Conservation (phyloP, 1,284 basidiomycete species). For the Mrakiaceae sp. region DNA sequence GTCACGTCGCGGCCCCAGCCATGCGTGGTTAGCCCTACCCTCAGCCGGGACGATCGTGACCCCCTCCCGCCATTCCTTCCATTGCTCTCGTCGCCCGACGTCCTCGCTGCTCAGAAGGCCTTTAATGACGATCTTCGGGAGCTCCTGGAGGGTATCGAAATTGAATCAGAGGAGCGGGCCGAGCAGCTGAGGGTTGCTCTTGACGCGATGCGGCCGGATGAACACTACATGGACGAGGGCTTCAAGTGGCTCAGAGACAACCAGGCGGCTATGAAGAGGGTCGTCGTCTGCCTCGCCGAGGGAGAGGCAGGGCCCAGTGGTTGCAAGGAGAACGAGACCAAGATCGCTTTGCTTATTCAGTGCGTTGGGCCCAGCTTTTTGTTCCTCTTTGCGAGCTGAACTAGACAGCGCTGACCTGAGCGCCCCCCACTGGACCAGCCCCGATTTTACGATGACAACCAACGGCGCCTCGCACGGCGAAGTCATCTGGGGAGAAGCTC, state of each 20-base stretch:
- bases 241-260: background rate
- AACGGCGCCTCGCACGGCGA: slow-evolving; percentile 1
- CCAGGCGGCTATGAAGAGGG: background rate
- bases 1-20: too few relatives aligned
- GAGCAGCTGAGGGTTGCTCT: background rate
- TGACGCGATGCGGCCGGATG: background rate
- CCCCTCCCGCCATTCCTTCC: too few relatives aligned
- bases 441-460: slow-evolving; percentile 1
- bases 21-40: too few relatives aligned
- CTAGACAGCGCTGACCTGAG: background rate
- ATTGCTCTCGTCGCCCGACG: too few relatives aligned
- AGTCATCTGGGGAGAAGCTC: slow-evolving; percentile 2
- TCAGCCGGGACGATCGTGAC: too few relatives aligned
- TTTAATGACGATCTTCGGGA: too few relatives aligned
- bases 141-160: too few relatives aligned
- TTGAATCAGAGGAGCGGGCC: background rate
- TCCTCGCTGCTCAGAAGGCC: too few relatives aligned
- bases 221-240: background rate
- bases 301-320: background rate
- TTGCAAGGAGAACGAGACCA: slow-evolving; percentile 1
- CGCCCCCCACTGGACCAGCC: background rate
- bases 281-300: background rate
- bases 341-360: background rate
- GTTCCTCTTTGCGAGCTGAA: background rate
- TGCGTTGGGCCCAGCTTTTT: background rate